Base-by-base conservation (phyloP, 495 filamentous ascomycete species). In the Penicillium lividum region DNA sequence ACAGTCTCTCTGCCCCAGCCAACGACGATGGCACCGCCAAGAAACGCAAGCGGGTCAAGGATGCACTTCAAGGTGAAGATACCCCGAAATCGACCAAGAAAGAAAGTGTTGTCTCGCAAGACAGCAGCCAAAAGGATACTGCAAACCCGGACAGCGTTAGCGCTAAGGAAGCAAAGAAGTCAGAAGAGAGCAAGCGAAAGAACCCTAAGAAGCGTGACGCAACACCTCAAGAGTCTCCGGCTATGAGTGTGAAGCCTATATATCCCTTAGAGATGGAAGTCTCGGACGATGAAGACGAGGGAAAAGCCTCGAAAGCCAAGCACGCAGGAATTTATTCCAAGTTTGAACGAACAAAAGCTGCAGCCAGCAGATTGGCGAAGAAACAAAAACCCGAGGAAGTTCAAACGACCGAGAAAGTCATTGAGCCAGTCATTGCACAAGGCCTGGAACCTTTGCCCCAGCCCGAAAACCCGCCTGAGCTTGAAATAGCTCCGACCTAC, bases 371-470 rank as follows among this genome's bases (percentile, higher is more conserved):
- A n/a, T 71, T 70, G 59, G 36, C 46, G 40, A 64, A 68, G 45
- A 66, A 59, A 31, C 4, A 48, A 1, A 63, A 66, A 25, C 28
- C 53, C 15, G 67, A 75, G 45, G 61, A 65, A 5, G 68, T 66
- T n/a, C 57, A 48, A 47, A 54, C 9, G 51, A 62, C 50, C 0
- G 53, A 62, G 29, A 16, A 47, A 31, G 63, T 63, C 11, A 61
- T 67, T 4, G 73, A 78, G 40, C 69, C 75, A 22, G 67, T 76
- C 13, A 79, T 82, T 48, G 80, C 87, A 9, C 82, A 92, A 54
- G 88, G 84, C 7, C 79, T 96, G 3, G 84, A 86, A 56, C 91
- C 89, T 13, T 68, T 96, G 11, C 92, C 91, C 22, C 90, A 94
- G 62, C 90, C 91, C 33, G 79, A 83, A 55, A 82, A 82, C 16